Conservation (phyloP, 306 rosid species). For the Lathyrus oleraceus region DNA sequence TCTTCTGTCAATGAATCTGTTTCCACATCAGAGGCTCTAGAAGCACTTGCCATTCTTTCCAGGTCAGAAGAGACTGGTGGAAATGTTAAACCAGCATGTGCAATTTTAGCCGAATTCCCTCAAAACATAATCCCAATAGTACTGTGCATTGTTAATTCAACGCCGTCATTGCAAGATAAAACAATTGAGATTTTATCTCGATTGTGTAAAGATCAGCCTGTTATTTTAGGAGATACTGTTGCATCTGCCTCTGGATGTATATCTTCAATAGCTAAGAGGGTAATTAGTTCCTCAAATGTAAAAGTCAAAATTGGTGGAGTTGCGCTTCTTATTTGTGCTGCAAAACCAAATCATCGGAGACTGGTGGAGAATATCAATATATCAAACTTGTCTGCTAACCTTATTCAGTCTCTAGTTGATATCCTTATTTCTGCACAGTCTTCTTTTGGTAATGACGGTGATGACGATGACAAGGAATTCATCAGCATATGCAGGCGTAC, state of each 20-base stretch:
- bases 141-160: constrained; percentile 66
- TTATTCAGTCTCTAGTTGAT: constrained; percentile 80
- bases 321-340: constrained; percentile 87
- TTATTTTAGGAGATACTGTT: constrained; percentile 69
- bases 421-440: constrained; percentile 57
- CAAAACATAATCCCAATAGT: constrained; percentile 81
- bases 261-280: constrained; percentile 75
- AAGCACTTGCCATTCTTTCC: constrained; percentile 90
- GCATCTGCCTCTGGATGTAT: constrained; percentile 71
- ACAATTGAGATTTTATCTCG: constrained; percentile 85
- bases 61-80: constrained; percentile 61
- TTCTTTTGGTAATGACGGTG: constrained; percentile 46
- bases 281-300: constrained; percentile 64
- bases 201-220: constrained; percentile 80
- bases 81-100: constrained; percentile 78
- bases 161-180: constrained; percentile 80
- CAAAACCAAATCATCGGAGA: constrained; percentile 74
- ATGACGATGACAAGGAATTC: constrained; percentile 45
- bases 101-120: constrained; percentile 83
- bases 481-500: constrained; percentile 70
- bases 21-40: constrained; percentile 78
- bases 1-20: constrained; percentile 67
- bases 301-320: constrained; percentile 85
- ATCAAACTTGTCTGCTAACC: constrained; percentile 58
- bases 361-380: constrained; percentile 72